Evolutionary conservation across 2,329 filamentous ascomycete genomes (phyloP), one percentile per base, ranked within the genome.

Genomic region (Cladobotryum protrusum): DNA sequence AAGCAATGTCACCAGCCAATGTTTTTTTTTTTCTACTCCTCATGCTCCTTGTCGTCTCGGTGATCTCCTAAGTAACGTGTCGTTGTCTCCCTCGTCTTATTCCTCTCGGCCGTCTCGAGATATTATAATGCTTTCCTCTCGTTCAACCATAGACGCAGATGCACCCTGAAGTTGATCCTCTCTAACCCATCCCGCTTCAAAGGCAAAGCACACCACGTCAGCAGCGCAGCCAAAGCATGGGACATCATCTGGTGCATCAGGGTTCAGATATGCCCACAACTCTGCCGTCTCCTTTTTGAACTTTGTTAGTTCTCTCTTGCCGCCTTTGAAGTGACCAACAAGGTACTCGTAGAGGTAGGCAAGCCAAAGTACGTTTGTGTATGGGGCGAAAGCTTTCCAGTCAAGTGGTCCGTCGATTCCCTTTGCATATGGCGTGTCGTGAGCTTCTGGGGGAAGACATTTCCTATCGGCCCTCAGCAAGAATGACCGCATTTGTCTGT

Each of bases 281-380:
- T 82, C 78, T 48, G 62, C 67, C 1, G 78, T 82, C 39, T 68
- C 63, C 14, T 64, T 66, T 50, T 67, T 70, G 58, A 83, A 83
- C 2, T 56, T 53, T 4, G 59, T 60, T 12, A 81, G 59, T 17
- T 76, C 72, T 51, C 66, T 69, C 56, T 69, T 72, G 8, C 70
- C 66, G 5, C 78, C 78, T 11, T 57, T 54, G 55, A 79, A 82
- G 52, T 74, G 68, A 6, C 54, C 56, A 3, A 68, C 57, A 49
- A 82, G 63, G 61, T 81, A 82, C 34, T 71, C 66, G 57, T 82
- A 82, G 5, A 83, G 67, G 54, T 83, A 85, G 3, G 79, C 77
- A 39, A 85, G 70, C 82, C 82, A 85, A 15, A 85, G 66, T 1
- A 84, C 79, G 54, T 85, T 85, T 4, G 78, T 83, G 61, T 84